Evolutionary conservation across 768 basidiomycete genomes (phyloP).

Genomic region (Boletus vinaceobasis): DNA sequence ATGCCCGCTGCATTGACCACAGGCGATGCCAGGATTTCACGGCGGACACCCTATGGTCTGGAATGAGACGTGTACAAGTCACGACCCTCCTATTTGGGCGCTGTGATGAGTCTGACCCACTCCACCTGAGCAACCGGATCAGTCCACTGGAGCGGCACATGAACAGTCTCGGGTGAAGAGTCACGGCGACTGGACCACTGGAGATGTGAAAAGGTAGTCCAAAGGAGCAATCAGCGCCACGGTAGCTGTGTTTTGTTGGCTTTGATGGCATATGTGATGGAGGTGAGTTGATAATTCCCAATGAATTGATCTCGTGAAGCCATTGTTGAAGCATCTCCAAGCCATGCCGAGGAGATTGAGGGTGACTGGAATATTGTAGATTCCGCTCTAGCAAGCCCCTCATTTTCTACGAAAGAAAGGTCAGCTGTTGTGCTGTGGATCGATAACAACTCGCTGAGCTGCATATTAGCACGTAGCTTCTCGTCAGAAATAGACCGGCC

Average conservation of each 20-base stretch:
- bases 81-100: neutral
- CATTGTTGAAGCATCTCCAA: neutral
- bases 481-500: neutral
- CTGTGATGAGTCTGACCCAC: constrained; percentile 7
- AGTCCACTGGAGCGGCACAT: constrained; percentile 5
- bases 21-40: constrained; percentile 9
- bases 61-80: constrained; percentile 6
- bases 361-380: neutral
- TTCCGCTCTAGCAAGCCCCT: neutral
- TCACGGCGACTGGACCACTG: constrained; percentile 8
- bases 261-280: no score
- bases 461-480: neutral
- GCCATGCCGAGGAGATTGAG: neutral
- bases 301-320: neutral
- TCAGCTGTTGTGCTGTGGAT: neutral
- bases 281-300: no score
- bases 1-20: constrained; percentile 12
- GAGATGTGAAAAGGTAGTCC: neutral
- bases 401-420: neutral
- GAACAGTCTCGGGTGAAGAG: constrained; percentile 12
- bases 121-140: constrained; percentile 7
- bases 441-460: neutral
- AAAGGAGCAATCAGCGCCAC: no score
- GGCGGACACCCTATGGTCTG: constrained; percentile 9
- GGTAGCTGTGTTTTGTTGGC: no score